phyloP scores from a whole-genome alignment of 108 stramenopile species.

The Skeletonema tropicum region DNA sequence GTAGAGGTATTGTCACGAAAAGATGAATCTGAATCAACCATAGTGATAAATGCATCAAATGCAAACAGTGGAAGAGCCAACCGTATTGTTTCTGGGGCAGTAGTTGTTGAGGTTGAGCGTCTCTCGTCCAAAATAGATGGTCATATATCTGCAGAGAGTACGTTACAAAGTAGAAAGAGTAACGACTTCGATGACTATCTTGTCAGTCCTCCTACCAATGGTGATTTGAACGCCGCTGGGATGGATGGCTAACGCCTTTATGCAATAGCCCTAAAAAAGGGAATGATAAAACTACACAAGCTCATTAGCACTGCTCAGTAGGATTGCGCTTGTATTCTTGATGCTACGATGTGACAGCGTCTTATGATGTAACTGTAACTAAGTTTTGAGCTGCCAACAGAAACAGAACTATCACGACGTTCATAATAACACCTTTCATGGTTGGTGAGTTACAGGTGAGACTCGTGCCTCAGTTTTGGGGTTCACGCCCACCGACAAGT shows the following conservation, averaged over 20 bases:
- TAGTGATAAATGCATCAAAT: constrained; percentile 78
- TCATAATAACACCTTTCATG: no score
- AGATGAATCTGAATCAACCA: constrained; percentile 37
- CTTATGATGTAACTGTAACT: no score
- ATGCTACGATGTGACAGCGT: no score
- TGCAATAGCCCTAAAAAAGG: no score
- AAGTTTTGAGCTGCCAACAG: no score
- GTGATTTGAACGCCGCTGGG: constrained; percentile 10
- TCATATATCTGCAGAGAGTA: constrained; percentile 23
- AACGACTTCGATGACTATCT: constrained; percentile 9
- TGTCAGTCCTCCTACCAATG: neutral
- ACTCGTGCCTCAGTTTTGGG: no score
- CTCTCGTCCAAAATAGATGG: constrained; percentile 10
- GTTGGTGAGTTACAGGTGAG: no score
- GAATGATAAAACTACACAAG: no score
- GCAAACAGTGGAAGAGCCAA: constrained; percentile 75
- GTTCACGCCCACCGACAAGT: no score
- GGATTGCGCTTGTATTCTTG: no score
- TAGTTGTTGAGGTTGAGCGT: constrained; percentile 54
- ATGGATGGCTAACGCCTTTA: neutral
- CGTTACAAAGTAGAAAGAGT: constrained; percentile 10
- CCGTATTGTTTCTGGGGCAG: constrained; percentile 59
- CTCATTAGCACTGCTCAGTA: no score
- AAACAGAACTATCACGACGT: no score
- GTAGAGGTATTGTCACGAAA: constrained; percentile 49